These are phyloP conservation scores for Suillus fuscotomentosus DNA, from an alignment of 768 basidiomycete species.

Conservation along the genomic window DNA sequence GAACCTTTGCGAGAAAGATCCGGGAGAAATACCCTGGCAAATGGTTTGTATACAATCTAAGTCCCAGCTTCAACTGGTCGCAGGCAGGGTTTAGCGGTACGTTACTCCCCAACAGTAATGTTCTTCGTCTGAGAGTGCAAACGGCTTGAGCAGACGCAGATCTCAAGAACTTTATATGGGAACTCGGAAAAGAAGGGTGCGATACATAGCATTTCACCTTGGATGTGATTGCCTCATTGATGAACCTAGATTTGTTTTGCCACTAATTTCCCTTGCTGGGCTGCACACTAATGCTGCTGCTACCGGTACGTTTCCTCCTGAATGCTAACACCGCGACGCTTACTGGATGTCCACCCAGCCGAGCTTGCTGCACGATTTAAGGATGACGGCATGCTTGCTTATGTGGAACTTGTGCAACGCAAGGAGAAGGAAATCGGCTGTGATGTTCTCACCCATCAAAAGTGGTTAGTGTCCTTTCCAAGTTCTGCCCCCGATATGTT, in stretches of 20 bases:
- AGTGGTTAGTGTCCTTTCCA: slow-evolving; percentile 57
- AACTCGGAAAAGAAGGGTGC: slow-evolving; percentile 85
- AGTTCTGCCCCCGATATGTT: not conserved
- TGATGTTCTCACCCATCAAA: slow-evolving; percentile 92
- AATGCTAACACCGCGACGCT: not conserved
- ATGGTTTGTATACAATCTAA: slow-evolving; percentile 91
- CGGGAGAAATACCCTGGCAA: slow-evolving; percentile 65
- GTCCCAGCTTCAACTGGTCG: slow-evolving; percentile 95
- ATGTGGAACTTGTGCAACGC: slow-evolving; percentile 83
- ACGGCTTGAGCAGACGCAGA: slow-evolving; percentile 49
- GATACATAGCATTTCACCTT: slow-evolving; percentile 12
- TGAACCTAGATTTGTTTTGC: slow-evolving; percentile 73
- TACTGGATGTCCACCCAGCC: slow-evolving; percentile 37
- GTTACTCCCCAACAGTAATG: slow-evolving; percentile 8
- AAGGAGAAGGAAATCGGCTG: slow-evolving; percentile 88
- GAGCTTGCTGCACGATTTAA: slow-evolving; percentile 81
- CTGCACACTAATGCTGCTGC: slow-evolving; percentile 80
- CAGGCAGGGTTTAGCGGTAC: slow-evolving; percentile 72
- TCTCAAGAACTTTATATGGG: slow-evolving; percentile 86
- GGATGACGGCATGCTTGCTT: slow-evolving; percentile 90
- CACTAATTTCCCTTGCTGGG: slow-evolving; percentile 88
- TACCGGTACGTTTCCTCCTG: slow-evolving; percentile 49
- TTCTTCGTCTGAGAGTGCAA: not conserved
- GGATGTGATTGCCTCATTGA: slow-evolving; percentile 6
- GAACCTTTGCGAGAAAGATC: slow-evolving; percentile 74